Percentiles rank a stretch among this genome's conserved stretches.
phyloP scores from a whole-genome alignment of 2,329 filamentous ascomycete species.

The Fusarium sp. region DNA sequence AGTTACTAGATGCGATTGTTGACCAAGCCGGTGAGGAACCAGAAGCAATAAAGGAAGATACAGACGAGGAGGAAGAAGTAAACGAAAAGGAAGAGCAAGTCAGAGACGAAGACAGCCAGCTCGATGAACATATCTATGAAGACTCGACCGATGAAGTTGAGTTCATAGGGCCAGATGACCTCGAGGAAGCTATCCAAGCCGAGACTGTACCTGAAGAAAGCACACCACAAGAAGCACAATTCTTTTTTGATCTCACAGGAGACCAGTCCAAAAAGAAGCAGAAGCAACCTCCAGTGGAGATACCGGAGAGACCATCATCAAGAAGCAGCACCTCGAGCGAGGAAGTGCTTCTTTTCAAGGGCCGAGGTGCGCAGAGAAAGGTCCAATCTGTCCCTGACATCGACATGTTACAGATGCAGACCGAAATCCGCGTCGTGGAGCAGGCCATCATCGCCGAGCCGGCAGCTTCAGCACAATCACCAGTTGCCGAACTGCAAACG shows the following conservation, averaged over 20 bases:
- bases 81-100: not conserved
- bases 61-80: not conserved
- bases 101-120: not conserved
- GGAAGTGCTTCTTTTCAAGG: slow-evolving; percentile 75
- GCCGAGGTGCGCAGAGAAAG: slow-evolving; percentile 56
- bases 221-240: slow-evolving; percentile 33
- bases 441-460: slow-evolving; percentile 29
- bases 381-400: slow-evolving; percentile 31
- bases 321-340: slow-evolving; percentile 65
- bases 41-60: not conserved
- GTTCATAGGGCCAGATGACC: slow-evolving; percentile 40
- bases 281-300: not conserved
- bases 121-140: not conserved
- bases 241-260: slow-evolving; percentile 55
- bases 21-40: slow-evolving; percentile 14
- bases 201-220: slow-evolving; percentile 4
- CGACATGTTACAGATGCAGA: slow-evolving; percentile 46
- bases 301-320: slow-evolving; percentile 37
- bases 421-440: slow-evolving; percentile 50
- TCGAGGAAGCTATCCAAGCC: slow-evolving; percentile 32
- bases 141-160: not conserved
- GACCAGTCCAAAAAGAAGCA: slow-evolving; percentile 28
- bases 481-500: not conserved
- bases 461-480: not conserved
- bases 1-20: slow-evolving; percentile 51